Evolutionary conservation across 2,329 filamentous ascomycete species (phyloP).

Genomic region (Hymenoscyphus occultus): DNA sequence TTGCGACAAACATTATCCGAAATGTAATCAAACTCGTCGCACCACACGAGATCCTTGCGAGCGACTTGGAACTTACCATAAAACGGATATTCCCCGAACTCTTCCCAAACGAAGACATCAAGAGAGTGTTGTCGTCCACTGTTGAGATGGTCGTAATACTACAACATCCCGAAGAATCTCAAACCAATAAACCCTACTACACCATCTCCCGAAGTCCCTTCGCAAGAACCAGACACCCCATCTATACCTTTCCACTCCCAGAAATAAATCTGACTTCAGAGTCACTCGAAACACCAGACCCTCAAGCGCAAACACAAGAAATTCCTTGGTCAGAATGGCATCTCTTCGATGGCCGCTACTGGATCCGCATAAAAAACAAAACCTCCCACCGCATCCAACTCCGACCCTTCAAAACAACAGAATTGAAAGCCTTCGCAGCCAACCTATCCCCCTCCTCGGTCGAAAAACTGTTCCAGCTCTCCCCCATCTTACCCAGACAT

Average conservation of each 20-base stretch:
- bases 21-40: slow-evolving; percentile 48
- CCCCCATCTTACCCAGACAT: not conserved
- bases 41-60: slow-evolving; percentile 44
- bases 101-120: not conserved
- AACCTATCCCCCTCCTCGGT: not conserved
- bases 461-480: not conserved
- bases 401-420: slow-evolving; percentile 21
- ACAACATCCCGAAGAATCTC: slow-evolving; percentile 9
- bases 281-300: not conserved
- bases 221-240: too few species aligned
- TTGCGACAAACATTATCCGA: slow-evolving; percentile 45
- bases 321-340: slow-evolving; percentile 27
- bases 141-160: slow-evolving; percentile 27
- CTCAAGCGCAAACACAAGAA: not conserved
- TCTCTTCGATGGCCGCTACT: slow-evolving; percentile 59
- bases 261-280: slow-evolving; percentile 39
- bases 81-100: slow-evolving; percentile 41
- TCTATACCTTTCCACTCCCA: slow-evolving; percentile 37
- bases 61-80: slow-evolving; percentile 41
- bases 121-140: slow-evolving; percentile 17
- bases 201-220: slow-evolving; percentile 23
- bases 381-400: slow-evolving; percentile 15
- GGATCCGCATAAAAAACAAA: slow-evolving; percentile 46
- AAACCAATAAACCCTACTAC: slow-evolving; percentile 15
- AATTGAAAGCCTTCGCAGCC: slow-evolving; percentile 7